Conservation (phyloP, 495 filamentous ascomycete species). For the Arthonia radiata region DNA sequence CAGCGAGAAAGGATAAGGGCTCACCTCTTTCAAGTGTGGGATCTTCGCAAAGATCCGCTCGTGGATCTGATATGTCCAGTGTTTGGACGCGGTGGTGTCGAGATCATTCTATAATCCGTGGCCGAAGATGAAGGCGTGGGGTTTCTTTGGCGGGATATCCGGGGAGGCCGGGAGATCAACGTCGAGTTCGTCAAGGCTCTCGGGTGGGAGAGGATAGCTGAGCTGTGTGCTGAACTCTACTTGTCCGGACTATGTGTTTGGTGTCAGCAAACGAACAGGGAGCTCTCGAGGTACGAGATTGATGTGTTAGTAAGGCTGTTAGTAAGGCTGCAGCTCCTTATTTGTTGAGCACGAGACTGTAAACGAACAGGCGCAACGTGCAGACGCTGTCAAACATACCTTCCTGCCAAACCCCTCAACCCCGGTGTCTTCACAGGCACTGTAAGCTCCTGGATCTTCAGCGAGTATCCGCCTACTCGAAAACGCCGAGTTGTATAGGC, state of each 20-base stretch:
- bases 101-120: neutral
- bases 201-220: neutral
- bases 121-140: neutral
- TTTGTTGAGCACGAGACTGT: too few species aligned
- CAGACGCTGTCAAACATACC: neutral
- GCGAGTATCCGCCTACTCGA: neutral
- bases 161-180: too few species aligned
- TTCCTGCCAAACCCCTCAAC: neutral
- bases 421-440: too few species aligned
- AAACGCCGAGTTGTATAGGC: neutral
- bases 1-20: neutral
- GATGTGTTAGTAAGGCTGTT: too few species aligned
- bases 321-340: too few species aligned
- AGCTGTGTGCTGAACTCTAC: neutral
- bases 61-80: neutral
- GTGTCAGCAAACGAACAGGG: neutral
- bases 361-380: neutral
- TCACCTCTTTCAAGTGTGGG: neutral
- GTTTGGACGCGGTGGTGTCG: neutral
- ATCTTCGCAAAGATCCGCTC: neutral
- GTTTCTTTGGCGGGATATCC: neutral
- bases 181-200: neutral
- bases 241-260: neutral
- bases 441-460: neutral
- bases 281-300: too few species aligned